Evolutionary conservation across 192 early-diverging fungal species (phyloP).

Genomic region (Podila verticillata): DNA sequence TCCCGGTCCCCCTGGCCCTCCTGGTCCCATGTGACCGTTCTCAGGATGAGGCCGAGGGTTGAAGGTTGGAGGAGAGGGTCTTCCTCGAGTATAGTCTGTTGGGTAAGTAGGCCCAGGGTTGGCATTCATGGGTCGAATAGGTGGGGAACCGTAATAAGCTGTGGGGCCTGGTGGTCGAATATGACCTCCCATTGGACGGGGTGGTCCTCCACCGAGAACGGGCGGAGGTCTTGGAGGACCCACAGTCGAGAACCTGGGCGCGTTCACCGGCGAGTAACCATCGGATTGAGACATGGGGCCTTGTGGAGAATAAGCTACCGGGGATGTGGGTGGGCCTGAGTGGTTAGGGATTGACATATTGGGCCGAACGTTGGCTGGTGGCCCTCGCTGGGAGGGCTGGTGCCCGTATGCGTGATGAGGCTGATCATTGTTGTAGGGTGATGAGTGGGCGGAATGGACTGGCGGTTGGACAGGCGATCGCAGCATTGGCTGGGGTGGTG

Average conservation of each 20-base stretch:
- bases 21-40: constrained; percentile 19
- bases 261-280: constrained; percentile 11
- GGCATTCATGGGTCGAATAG: constrained; percentile 25
- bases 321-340: constrained; percentile 10
- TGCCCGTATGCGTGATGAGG: constrained; percentile 4
- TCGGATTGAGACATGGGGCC: constrained; percentile 8
- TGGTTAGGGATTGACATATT: constrained; percentile 21
- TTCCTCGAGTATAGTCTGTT: constrained; percentile 21
- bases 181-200: constrained; percentile 23
- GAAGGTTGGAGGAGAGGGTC: constrained; percentile 9
- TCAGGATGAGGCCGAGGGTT: constrained; percentile 4
- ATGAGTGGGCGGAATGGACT: neutral
- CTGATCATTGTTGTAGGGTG: constrained; percentile 2
- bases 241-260: constrained; percentile 20
- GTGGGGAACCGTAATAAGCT: constrained; percentile 27
- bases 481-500: neutral
- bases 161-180: constrained; percentile 35
- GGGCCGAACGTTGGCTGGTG: constrained; percentile 14
- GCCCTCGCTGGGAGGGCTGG: constrained; percentile 18
- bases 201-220: constrained; percentile 14
- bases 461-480: neutral
- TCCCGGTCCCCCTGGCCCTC: constrained; percentile 16
- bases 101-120: constrained; percentile 31
- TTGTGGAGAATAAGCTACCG: constrained; percentile 24
- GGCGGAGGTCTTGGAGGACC: constrained; percentile 25